Evolutionary conservation across 805 yeast genomes (phyloP).

Genomic region (Wickerhamomyces hampshirensis): DNA sequence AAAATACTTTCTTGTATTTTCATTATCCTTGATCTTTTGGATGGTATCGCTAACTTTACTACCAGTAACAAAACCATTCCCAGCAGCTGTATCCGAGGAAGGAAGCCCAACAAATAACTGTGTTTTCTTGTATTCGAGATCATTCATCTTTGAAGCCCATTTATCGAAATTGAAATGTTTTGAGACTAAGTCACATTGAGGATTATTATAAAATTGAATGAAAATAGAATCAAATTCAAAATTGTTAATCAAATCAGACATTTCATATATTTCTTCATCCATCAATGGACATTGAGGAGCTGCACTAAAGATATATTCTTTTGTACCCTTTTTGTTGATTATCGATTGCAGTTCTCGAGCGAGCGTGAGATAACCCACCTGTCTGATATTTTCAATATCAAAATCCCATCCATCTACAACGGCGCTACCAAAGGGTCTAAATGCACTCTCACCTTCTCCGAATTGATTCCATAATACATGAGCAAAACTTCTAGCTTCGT

Average conservation of each 20-base stretch:
- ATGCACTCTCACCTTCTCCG: conserved; percentile 43
- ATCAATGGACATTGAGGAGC: conserved; percentile 81
- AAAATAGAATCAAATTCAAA: conserved; percentile 62
- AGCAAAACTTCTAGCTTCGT: conserved; percentile 65
- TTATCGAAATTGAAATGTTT: conserved; percentile 44
- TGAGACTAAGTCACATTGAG: conserved; percentile 37
- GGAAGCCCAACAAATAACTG: conserved; percentile 62
- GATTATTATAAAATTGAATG: conserved; percentile 73
- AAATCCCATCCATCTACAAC: conserved; percentile 90
- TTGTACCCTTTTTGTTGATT: conserved; percentile 37
- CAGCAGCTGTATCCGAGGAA: conserved; percentile 47
- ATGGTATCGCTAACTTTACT: conserved; percentile 30
- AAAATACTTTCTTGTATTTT: conserved; percentile 33
- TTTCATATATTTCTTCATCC: conserved; percentile 45
- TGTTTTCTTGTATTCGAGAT: conserved; percentile 36
- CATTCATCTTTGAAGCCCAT: conserved; percentile 34
- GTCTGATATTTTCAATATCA: conserved; percentile 68
- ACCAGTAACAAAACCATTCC: conserved; percentile 48
- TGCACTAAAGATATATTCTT: conserved; percentile 59
- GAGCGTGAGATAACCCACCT: conserved; percentile 63
- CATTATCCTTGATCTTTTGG: conserved; percentile 9
- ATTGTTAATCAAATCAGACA: conserved; percentile 43
- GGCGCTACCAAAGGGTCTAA: conserved; percentile 67
- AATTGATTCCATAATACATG: conserved; percentile 55
- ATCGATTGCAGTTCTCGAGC: conserved; percentile 42